Evolutionary conservation across 495 filamentous ascomycete species (phyloP), one percentile per base, ranked within the genome.

Genomic region (Hypoxylon lienhwacheense): DNA sequence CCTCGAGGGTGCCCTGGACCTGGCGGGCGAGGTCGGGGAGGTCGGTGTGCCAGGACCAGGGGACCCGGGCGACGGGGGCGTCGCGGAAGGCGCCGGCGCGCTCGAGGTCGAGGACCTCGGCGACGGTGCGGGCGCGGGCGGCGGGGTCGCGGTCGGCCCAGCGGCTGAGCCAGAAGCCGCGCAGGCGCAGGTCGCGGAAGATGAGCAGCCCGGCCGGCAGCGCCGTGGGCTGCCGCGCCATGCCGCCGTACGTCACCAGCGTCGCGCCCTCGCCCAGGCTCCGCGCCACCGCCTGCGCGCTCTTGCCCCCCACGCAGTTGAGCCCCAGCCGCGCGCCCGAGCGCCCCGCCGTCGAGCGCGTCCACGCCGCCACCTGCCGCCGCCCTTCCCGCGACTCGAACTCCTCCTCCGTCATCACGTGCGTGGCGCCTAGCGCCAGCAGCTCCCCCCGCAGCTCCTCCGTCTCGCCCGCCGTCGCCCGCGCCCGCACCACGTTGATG

Each of bases 221-320:
- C 17, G 76, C 76, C 11, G 96, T 78, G 0, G 90, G 90, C 73
- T 92, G 83, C 59, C 88, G 85, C 29, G 85, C 82, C 93, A 98
- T 98, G 14, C 88, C 95, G 21, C 93, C 93, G 64, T 98, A 98
- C 20, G 92, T 96, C 22, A 97, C 90, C 72, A 97, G 76, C 36
- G 86, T 82, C 1, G 81, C 89, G 12, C 81, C 79, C 0, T 76
- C 70, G 1, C 77, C 75, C 19, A 98, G 73, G 1, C 76, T 72
- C 66, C 85, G 85, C 4, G 89, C 86, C 57, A 97, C 70, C 1
- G 84, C 78, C 19, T 82, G 79, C 3, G 89, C 88, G 28, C 83
- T 80, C 66, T 89, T 87, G 1, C 93, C 93, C n/a, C 93, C 95
- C 0, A 98, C 93, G 65, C 95, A 98, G 64, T 98, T 97, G 35